Base-by-base conservation (phyloP, 192 early-diverging fungal species). In the Backusella tuberculispora region DNA sequence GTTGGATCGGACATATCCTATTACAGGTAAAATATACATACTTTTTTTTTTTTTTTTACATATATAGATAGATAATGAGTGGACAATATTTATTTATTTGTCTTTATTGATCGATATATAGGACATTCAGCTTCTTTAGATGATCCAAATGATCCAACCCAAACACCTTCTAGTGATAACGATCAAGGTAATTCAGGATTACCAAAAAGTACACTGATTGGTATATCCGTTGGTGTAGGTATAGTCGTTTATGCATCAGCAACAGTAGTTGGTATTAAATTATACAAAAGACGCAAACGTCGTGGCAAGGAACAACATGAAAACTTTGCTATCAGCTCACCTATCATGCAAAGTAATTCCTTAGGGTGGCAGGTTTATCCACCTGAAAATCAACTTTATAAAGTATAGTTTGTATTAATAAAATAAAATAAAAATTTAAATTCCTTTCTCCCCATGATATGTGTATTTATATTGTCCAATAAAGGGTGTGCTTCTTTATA, bases 301-400 rank as follows among this genome's bases (percentile, higher is more conserved):
- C 42, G 69, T 41, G 64, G 56, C 26, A 43, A 48, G 5, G 17
- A 76, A 47, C 72, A 72, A 19, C 64, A 73, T 44, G 24, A 75
- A 15, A 26, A 79, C 10, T 79, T 78, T 53, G 74, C 71, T 66
- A 83, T 83, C 17, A 71, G 78, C 10, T 70, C 78, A 5, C 81
- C 81, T 19, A 76, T 83, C 19, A 83, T 80, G 81, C 72, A 77
- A 50, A 78, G 80, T 44, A 82, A 82, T 40, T 74, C 81, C 6
- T 40, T 81, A 19, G 81, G 81, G 29, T 76, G 73, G 73, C 68
- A 70, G 46, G 45, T 29, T 26, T 45, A 70, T 34, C 68, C 41
- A 46, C 41, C 41, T 50, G 43, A 60, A 60, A 26, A 12, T 21
- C 53, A 60, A 13, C 53, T 26, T 73, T 73, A 60, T 60, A 60